These are phyloP conservation scores for Rhizopogon sp. DNA, from an alignment of 768 basidiomycete genomes.

Conservation along the genomic window DNA sequence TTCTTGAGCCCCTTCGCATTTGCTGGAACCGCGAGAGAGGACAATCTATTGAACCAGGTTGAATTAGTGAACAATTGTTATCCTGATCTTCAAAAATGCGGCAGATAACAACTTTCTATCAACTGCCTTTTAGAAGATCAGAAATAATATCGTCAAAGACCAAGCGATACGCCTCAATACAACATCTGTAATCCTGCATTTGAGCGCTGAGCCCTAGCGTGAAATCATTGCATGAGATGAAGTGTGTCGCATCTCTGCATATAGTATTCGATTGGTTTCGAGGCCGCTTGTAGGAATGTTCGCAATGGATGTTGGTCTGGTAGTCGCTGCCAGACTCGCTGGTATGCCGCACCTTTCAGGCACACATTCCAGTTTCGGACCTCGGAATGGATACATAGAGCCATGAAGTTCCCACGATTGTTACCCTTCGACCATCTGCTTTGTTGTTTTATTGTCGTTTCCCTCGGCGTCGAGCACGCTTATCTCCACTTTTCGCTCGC, in stretches of 20 bases:
- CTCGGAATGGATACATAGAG: slow-evolving; percentile 20
- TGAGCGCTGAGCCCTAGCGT: too few species aligned
- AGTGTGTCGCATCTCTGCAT: background rate
- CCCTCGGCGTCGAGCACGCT: slow-evolving; percentile 13
- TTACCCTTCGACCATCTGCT: slow-evolving; percentile 10
- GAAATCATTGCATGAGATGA: background rate
- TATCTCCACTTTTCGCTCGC: slow-evolving; percentile 19
- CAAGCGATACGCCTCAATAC: too few species aligned
- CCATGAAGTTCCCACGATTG: slow-evolving; percentile 22
- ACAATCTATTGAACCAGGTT: background rate
- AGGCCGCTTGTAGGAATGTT: too few species aligned
- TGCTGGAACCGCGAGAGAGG: background rate
- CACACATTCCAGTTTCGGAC: background rate
- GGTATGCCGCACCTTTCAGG: too few species aligned
- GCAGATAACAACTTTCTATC: background rate
- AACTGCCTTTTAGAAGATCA: background rate
- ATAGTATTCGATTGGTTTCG: too few species aligned
- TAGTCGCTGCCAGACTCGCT: too few species aligned
- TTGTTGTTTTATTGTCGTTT: slow-evolving; percentile 4
- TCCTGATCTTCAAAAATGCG: background rate
- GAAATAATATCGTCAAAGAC: too few species aligned
- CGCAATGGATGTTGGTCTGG: too few species aligned
- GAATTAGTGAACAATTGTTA: too few species aligned
- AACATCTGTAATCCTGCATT: too few species aligned
- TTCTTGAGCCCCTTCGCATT: background rate